Base-by-base conservation (phyloP, 768 basidiomycete species). In the Lactifluus hygrophoroides region DNA sequence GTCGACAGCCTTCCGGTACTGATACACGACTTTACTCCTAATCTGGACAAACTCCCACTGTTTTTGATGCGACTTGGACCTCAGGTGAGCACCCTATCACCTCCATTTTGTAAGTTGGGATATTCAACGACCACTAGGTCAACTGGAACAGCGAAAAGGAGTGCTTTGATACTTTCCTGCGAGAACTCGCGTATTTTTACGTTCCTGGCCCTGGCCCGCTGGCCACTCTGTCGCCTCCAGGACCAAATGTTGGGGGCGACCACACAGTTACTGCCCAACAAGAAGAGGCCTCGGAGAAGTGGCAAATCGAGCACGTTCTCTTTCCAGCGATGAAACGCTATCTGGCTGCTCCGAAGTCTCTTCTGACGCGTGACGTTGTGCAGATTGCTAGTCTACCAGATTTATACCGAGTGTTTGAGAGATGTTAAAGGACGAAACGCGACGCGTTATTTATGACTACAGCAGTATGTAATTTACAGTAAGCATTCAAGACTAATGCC, bases 161-260 rank as follows among this genome's bases (percentile, higher is more conserved):
- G 58, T 99, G 96, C 67, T 97, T 99, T 68, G 78, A 81, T 19
- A 80, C 83, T 0, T 88, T 98, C 68, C 75, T 95, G 28, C 83
- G 85, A 35, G 96, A 99, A 70, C 76, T 99, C 7, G 92, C 94
- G 2, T 90, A 82, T 69, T 98, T 97, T 73, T 93, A 96, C 69
- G 79, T 84, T 0, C 89, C 92, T 1, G 81, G 84, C 40, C 81
- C 81, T 3, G 65, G 77, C 1, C 56, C 68, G 0, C 66, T 73
- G 5, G 51, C 54, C 28, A 42, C 64, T 2, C 64, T 66, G 5
- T 66, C 66, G 11, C 57, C 35, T 11, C 25, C 17, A 19, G 28
- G 45, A 9, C 40, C n/a, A 4, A 38, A 57, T 17, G 52, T 43
- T 16, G 35, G 23, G 13, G 38, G 34, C 13, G 38, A 54, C 11